Evolutionary conservation across 352 stramenopile species (phyloP), one percentile per base, ranked within the genome.

Genomic region (Phytophthora colocasiae): DNA sequence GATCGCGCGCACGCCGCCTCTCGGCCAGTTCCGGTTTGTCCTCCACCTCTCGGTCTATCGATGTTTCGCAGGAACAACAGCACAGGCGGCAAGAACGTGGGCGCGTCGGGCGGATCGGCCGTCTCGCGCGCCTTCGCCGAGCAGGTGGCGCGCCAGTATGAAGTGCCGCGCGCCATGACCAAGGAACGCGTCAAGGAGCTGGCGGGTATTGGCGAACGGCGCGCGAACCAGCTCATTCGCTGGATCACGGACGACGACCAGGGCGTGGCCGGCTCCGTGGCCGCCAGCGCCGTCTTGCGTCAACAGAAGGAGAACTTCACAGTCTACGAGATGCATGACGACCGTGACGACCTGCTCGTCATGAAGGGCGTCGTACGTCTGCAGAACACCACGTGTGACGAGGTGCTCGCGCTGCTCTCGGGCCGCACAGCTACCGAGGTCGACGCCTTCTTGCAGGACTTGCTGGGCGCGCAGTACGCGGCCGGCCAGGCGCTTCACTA

Each of bases 281-380:
- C 73, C 26, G 52, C 63, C 22, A 61, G 57, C 29, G 75, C 73
- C 51, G 77, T 86, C 24, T 49, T 94, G 47, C 73, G 87, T 8
- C 78, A 91, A 53, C 83, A 93, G 51, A 91, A 90, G 29, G 85
- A 91, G 34, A 92, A 90, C 66, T 92, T 90, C 69, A 75, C 78
- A 34, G 79, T 92, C 59, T 92, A 90, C 65, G 85, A 93, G 52
- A 80, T 90, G 65, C 71, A 77, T 40, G 72, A 89, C 61, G 59
- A 73, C n/a, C 44, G 43, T 27, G 73, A 83, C 53, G 63, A 83
- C 36, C 61, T 91, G 53, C 60, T 92, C 6, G 75, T 89, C 36
- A 89, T 92, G 77, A 90, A 89, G 59, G 83, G 78, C 49, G 83
- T 91, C 51, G 66, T 91, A 14, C 60, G 84, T 34, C 61, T 91